A percentile compares a stretch with the other conserved stretches of the same genome.
These are phyloP conservation scores for Chrysoporthe cubensis DNA, from an alignment of 2,329 filamentous ascomycete species.

Conservation along the genomic window DNA sequence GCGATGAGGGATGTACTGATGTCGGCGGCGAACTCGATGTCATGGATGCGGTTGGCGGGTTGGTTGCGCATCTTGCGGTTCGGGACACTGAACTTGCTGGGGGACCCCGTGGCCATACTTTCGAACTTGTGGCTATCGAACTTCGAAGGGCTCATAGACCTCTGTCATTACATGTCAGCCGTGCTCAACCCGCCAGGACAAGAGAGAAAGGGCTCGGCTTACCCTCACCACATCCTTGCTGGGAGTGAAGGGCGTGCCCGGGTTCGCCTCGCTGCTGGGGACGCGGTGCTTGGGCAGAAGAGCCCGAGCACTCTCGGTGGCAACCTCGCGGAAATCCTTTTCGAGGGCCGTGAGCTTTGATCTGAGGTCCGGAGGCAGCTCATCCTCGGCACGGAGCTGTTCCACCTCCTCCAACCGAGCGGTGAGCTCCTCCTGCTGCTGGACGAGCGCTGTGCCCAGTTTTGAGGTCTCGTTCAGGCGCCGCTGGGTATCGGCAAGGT, in stretches of 20 bases:
- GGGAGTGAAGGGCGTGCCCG: slow-evolving; percentile 56
- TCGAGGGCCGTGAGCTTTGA: slow-evolving; percentile 85
- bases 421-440: slow-evolving; percentile 82
- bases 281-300: slow-evolving; percentile 85
- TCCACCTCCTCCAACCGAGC: slow-evolving; percentile 86
- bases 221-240: slow-evolving; percentile 58
- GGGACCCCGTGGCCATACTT: slow-evolving; percentile 81
- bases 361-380: slow-evolving; percentile 81
- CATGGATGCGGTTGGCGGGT: slow-evolving; percentile 83
- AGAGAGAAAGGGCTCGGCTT: slow-evolving; percentile 37
- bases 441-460: slow-evolving; percentile 82
- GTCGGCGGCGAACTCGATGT: slow-evolving; percentile 98
- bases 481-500: slow-evolving; percentile 89
- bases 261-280: slow-evolving; percentile 66
- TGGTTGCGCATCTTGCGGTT: slow-evolving; percentile 91
- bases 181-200: background rate
- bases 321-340: slow-evolving; percentile 92
- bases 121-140: slow-evolving; percentile 58
- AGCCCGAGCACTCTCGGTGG: slow-evolving; percentile 83
- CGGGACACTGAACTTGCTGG: slow-evolving; percentile 85
- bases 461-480: slow-evolving; percentile 90
- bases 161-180: slow-evolving; percentile 48
- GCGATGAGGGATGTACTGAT: slow-evolving; percentile 92
- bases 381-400: slow-evolving; percentile 72
- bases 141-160: slow-evolving; percentile 72